phyloP scores from a whole-genome alignment of 495 filamentous ascomycete genomes.

The Penicillium cataractarum region DNA sequence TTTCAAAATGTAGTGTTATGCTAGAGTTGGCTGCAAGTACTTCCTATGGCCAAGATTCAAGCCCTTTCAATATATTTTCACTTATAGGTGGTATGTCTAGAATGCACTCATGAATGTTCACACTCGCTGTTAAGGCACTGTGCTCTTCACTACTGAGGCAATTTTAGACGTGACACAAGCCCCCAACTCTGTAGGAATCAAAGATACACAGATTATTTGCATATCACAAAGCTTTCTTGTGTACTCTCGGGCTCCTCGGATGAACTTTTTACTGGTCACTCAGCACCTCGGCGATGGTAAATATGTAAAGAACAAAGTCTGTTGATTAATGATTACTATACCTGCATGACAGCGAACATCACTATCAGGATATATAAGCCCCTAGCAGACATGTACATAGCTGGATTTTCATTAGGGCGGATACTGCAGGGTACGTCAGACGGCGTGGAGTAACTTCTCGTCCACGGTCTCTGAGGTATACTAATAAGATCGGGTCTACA shows the following conservation, averaged over 20 bases:
- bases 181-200: not conserved
- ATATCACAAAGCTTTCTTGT: not conserved
- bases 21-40: too few relatives aligned
- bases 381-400: not conserved
- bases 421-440: constrained; percentile 1
- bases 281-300: not conserved
- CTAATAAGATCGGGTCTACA: not conserved
- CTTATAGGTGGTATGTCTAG: too few relatives aligned
- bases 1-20: too few relatives aligned
- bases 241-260: not conserved
- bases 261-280: not conserved
- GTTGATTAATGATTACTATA: constrained; percentile 3
- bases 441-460: not conserved
- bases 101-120: too few relatives aligned
- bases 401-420: not conserved
- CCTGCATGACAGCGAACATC: not conserved
- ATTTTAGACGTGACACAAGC: not conserved
- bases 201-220: not conserved
- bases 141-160: not conserved
- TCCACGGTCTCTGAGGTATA: not conserved
- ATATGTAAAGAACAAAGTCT: not conserved
- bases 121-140: not conserved
- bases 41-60: too few relatives aligned
- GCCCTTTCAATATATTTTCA: too few relatives aligned
- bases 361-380: not conserved